These are phyloP conservation scores for Phytophthora multivora DNA, from an alignment of 352 stramenopile genomes.

Conservation along the genomic window DNA sequence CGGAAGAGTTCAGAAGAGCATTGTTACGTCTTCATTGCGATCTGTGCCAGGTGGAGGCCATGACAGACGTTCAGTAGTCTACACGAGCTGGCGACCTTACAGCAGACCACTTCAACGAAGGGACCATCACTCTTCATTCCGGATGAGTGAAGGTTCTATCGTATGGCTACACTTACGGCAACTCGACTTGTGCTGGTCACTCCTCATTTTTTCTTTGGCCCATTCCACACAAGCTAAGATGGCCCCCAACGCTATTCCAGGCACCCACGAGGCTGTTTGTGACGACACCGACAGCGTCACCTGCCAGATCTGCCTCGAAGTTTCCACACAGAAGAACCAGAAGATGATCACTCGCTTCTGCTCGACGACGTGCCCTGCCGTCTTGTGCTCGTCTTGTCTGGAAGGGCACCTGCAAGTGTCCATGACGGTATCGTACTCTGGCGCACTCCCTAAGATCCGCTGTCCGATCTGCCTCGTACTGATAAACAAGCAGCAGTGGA, in stretches of 20 bases:
- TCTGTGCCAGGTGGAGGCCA: no score
- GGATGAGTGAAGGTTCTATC: conserved; percentile 5
- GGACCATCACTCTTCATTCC: background rate
- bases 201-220: conserved; percentile 27
- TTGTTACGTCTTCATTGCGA: no score
- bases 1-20: no score
- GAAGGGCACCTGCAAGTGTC: conserved; percentile 28
- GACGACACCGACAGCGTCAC: background rate
- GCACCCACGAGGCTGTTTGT: background rate
- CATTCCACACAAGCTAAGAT: conserved; percentile 6
- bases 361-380: conserved; percentile 28
- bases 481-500: conserved; percentile 38
- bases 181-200: background rate
- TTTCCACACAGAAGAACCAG: conserved; percentile 10
- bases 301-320: conserved; percentile 54
- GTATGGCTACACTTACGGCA: conserved; percentile 2
- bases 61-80: no score
- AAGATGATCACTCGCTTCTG: conserved; percentile 29
- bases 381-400: conserved; percentile 43
- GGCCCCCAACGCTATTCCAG: conserved; percentile 10
- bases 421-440: conserved; percentile 38
- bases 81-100: background rate
- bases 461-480: conserved; percentile 46
- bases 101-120: background rate
- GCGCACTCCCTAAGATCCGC: conserved; percentile 43